Percentiles rank a stretch among this genome's conserved stretches.
These are phyloP conservation scores for Coniochaeta prunicola DNA, from an alignment of 2,329 filamentous ascomycete species.

Conservation along the genomic window DNA sequence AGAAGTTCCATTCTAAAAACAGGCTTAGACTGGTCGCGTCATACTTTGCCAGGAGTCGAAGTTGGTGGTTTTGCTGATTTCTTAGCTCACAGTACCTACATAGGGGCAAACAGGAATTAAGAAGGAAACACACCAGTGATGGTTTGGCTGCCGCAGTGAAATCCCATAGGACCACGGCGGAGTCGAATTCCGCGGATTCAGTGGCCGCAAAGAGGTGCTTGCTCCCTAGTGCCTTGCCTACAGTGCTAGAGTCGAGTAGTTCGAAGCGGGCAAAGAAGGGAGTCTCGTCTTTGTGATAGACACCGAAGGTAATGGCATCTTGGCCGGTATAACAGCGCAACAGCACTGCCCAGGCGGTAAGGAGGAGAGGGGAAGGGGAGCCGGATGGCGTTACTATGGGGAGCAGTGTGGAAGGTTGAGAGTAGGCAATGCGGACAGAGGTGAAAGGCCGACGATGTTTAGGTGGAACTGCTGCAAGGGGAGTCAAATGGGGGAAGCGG, in stretches of 20 bases:
- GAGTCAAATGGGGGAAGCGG: not conserved
- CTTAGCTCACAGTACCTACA: too few relatives aligned
- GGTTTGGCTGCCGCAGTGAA: not conserved
- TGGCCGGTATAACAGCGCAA: conserved; percentile 13
- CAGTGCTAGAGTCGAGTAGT: not conserved
- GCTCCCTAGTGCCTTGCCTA: not conserved
- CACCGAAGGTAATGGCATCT: not conserved
- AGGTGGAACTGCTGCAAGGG: not conserved
- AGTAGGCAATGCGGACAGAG: not conserved
- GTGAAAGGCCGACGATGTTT: not conserved
- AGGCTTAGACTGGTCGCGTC: conserved; percentile 5
- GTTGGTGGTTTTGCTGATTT: not conserved
- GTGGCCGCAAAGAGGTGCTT: not conserved
- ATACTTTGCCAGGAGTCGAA: conserved; percentile 9
- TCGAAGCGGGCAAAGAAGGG: not conserved
- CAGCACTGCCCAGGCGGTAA: not conserved
- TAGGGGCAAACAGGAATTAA: not conserved
- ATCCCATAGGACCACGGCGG: not conserved
- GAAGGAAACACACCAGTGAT: not conserved
- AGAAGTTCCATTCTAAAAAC: conserved; percentile 13
- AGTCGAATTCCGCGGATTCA: not conserved
- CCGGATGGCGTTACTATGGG: not conserved
- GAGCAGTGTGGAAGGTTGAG: not conserved
- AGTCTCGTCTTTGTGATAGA: not conserved
- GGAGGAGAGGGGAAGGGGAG: not conserved